Conservation (phyloP, 495 filamentous ascomycete genomes). For the Apiosordaria backusii region DNA sequence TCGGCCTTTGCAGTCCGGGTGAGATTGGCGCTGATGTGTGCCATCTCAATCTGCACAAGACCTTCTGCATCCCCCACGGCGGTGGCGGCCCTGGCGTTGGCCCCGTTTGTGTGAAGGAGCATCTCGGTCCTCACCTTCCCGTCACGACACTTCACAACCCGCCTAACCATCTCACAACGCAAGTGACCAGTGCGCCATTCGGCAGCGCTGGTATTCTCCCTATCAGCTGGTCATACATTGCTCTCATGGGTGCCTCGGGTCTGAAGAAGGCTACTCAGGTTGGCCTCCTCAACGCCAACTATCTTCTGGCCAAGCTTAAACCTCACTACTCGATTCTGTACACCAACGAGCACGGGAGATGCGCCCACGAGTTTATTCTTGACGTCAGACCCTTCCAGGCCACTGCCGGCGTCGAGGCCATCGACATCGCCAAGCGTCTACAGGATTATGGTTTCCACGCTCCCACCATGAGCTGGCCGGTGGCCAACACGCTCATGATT, state of each 20-base stretch:
- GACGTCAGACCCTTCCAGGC: conserved; percentile 87
- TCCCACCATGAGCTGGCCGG: conserved; percentile 97
- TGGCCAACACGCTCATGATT: conserved; percentile 96
- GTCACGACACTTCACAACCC: conserved; percentile 54
- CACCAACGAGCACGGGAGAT: conserved; percentile 82
- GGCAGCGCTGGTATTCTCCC: conserved; percentile 92
- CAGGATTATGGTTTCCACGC: conserved; percentile 99
- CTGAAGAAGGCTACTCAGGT: conserved; percentile 95
- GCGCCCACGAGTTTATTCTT: conserved; percentile 98
- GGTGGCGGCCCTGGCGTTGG: conserved; percentile 95
- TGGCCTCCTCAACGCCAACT: conserved; percentile 94
- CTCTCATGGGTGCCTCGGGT: conserved; percentile 87
- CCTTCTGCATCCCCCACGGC: conserved; percentile 98
- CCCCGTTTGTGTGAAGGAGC: conserved; percentile 86
- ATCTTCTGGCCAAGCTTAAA: conserved; percentile 89
- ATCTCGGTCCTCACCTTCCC: conserved; percentile 76
- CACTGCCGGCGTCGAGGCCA: conserved; percentile 81
- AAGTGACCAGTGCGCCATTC: conserved; percentile 81
- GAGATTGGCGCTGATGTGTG: conserved; percentile 98
- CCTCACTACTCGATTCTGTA: conserved; percentile 89
- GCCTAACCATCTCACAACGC: conserved; percentile 29
- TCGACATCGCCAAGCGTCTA: conserved; percentile 95
- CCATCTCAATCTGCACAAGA: conserved; percentile 98
- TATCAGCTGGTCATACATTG: conserved; percentile 97
- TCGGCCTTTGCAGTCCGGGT: conserved; percentile 92